These are phyloP conservation scores for Puccinellia tenuiflora DNA, from an alignment of 176 grass and related monocot species.

Conservation along the genomic window DNA sequence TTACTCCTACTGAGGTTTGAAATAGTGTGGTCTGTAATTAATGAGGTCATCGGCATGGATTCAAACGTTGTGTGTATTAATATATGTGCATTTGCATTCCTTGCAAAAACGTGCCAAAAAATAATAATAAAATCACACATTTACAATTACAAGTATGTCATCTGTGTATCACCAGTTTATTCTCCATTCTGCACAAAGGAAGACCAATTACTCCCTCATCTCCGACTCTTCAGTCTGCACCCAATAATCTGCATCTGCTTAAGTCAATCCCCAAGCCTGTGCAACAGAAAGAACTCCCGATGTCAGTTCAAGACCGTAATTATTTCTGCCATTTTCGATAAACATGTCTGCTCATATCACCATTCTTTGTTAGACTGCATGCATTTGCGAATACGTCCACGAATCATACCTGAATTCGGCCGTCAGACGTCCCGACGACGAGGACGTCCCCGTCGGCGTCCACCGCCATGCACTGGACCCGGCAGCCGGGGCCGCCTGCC, in stretches of 20 bases:
- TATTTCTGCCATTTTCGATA: not conserved
- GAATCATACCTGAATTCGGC: slow-evolving; percentile 45
- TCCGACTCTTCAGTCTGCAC: not conserved
- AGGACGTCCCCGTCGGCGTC: slow-evolving; percentile 57
- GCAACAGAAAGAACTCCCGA: not conserved
- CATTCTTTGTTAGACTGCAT: not conserved
- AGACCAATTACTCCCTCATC: not conserved
- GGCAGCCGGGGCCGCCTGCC: slow-evolving; percentile 35
- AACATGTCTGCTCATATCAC: not conserved
- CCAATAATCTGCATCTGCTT: not conserved
- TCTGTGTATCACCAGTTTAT: not conserved
- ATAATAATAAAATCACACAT: not conserved
- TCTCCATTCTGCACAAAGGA: not conserved
- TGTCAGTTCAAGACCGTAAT: not conserved
- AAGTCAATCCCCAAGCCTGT: slow-evolving; percentile 57
- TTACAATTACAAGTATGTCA: not conserved
- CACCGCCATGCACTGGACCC: slow-evolving; percentile 66
- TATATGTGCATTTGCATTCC: not conserved
- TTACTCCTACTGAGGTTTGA: no score
- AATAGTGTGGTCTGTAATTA: not conserved
- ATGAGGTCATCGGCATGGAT: not conserved
- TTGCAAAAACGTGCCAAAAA: not conserved
- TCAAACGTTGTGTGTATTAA: not conserved
- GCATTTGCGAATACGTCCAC: not conserved
- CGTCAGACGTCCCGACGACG: slow-evolving; percentile 54